These are phyloP conservation scores for Leccinum rimulosum DNA, from an alignment of 768 basidiomycete genomes.

Conservation along the genomic window DNA sequence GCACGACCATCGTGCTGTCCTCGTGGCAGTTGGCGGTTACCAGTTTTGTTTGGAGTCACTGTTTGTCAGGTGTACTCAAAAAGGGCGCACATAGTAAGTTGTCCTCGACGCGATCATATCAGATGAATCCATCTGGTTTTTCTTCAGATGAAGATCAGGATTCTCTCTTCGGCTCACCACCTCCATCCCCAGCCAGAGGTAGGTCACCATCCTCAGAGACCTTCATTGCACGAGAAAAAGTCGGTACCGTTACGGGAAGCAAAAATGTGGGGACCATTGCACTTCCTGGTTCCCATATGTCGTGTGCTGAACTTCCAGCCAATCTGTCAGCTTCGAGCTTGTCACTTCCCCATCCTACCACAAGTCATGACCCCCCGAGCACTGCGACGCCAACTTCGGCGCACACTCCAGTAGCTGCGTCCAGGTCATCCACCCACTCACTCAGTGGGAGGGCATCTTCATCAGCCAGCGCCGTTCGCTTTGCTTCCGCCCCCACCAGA, in stretches of 20 bases:
- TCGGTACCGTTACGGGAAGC: conserved; percentile 28
- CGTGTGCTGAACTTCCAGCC: conserved; percentile 82
- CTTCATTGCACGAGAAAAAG: conserved; percentile 18
- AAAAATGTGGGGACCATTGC: conserved; percentile 94
- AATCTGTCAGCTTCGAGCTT: conserved; percentile 71
- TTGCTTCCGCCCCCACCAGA: conserved; percentile 20
- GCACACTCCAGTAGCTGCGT: conserved; percentile 4
- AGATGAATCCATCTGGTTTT: conserved; percentile 18
- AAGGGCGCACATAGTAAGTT: too few species aligned
- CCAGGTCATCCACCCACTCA: conserved; percentile 14
- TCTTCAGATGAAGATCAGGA: conserved; percentile 44
- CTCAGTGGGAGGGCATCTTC: conserved; percentile 14
- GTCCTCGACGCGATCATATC: background rate
- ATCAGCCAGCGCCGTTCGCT: background rate
- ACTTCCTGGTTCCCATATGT: conserved; percentile 90
- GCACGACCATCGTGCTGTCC: too few species aligned
- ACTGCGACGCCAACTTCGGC: conserved; percentile 14
- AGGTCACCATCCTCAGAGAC: conserved; percentile 65
- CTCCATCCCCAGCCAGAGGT: conserved; percentile 70
- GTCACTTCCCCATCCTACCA: conserved; percentile 14
- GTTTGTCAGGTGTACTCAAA: conserved; percentile 9
- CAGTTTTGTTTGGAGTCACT: conserved; percentile 6
- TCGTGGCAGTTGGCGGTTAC: background rate
- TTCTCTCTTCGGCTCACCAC: conserved; percentile 80
- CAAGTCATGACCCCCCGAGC: conserved; percentile 34